Conservation (phyloP, 257 asterid genomes). For the Nicotiana tomentosiformis region DNA sequence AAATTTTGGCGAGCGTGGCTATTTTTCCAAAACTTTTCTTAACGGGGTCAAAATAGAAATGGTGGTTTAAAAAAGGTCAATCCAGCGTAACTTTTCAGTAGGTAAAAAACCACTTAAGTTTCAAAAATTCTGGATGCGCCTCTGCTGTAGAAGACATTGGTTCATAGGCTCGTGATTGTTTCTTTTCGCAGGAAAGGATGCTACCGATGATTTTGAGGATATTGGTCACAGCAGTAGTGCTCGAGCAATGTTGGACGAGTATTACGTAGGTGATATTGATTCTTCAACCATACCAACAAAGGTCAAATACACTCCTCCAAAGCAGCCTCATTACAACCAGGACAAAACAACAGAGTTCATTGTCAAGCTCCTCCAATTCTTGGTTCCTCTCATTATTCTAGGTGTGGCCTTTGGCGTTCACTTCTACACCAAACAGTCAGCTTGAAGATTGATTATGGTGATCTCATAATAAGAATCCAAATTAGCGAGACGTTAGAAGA, state of each 20-base stretch:
- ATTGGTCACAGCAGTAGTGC: conserved; percentile 56
- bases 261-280: conserved; percentile 46
- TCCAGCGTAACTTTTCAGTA: no score
- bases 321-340: conserved; percentile 42
- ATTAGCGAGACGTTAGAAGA: not conserved
- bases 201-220: conserved; percentile 68
- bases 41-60: no score
- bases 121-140: no score
- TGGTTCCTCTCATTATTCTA: conserved; percentile 63
- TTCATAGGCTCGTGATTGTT: not conserved
- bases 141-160: not conserved
- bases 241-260: conserved; percentile 45
- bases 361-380: conserved; percentile 68
- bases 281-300: conserved; percentile 37
- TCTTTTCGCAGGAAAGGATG: conserved; percentile 56
- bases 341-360: conserved; percentile 55
- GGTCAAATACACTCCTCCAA: conserved; percentile 45
- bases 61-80: no score
- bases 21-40: no score
- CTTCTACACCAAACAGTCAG: conserved; percentile 58
- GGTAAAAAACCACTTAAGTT: no score
- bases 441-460: conserved; percentile 20
- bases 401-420: conserved; percentile 64
- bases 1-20: no score
- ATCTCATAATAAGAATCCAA: not conserved